These are phyloP conservation scores for Talaromyces rugulosus DNA, from an alignment of 2,329 filamentous ascomycete species.

Conservation along the genomic window DNA sequence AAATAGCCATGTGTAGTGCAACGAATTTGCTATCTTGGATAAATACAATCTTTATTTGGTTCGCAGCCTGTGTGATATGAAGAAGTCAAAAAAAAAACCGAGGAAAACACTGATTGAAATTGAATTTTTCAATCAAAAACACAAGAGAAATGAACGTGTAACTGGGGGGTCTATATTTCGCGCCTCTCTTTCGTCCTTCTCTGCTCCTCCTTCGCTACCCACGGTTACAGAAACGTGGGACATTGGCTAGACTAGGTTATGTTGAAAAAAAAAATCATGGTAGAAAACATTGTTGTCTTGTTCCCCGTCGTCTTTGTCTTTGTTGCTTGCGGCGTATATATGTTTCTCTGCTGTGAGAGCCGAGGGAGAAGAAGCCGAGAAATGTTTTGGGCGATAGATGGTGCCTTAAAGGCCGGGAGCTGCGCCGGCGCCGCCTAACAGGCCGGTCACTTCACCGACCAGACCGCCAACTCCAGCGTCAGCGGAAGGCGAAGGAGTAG, in stretches of 20 bases:
- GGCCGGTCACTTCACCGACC: background rate
- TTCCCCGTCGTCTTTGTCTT: background rate
- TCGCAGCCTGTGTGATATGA: background rate
- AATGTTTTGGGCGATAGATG: background rate
- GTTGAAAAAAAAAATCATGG: background rate
- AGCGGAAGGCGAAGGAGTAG: background rate
- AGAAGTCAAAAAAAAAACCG: background rate
- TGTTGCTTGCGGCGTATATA: background rate
- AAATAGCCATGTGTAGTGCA: background rate
- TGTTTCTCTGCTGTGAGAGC: background rate
- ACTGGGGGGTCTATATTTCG: background rate
- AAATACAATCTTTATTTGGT: background rate
- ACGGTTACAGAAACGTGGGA: background rate
- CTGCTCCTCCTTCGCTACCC: background rate
- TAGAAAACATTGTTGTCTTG: background rate
- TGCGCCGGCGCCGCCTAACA: background rate
- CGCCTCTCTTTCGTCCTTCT: background rate
- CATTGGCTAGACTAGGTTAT: background rate
- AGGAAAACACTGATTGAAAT: background rate
- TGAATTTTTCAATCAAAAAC: background rate
- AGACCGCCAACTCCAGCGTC: background rate
- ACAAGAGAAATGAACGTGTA: background rate
- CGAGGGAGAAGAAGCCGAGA: background rate
- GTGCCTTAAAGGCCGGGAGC: background rate
- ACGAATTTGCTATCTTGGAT: background rate